Base-by-base conservation (phyloP, 169 alveolate species). In the Plasmodium vivax region DNA sequence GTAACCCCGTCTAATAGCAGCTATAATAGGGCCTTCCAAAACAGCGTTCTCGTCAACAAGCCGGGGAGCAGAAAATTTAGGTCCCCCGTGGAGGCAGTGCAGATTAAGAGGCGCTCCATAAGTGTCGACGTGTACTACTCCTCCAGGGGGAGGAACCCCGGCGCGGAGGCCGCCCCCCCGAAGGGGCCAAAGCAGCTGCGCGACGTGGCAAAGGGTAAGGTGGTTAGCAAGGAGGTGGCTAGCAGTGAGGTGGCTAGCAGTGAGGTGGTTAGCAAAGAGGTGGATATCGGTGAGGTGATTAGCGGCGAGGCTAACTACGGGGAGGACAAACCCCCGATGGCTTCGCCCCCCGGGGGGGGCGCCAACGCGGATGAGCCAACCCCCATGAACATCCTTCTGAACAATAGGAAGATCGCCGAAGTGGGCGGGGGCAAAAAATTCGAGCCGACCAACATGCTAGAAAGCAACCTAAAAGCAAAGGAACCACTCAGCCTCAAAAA, bases 51-150 rank as follows among this genome's bases (percentile, higher is more conserved):
- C 14, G 56, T 12, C 14, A 87, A 87, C 82, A 75, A 10, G 32
- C 71, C 38, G 2, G 19, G 32, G 14, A 85, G 75, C 10, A 23
- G 58, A 38, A 74, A 85, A 45, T 54, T 32, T 45, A 32, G 7
- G 43, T 2, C 32, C 19, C 12, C 34, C 43, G 6, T 43, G 30
- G 82, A 75, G 19, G 9, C 16, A 30, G 71, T 14, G 8, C 30
- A 30, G 30, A 51, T 30, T 0, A 75, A 54, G 74, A 62, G 71
- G 58, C 79, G 93, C 56, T 34, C 81, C 4, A 19, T 58, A 87
- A 87, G 93, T 77, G 81, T 87, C 2, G 93, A 87, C 30, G 93
- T 75, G 6, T 87, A 77, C 19, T 87, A 27, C 27, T 77, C 88
- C 3, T 45, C 7, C 41, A 85, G 36, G 19, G 38, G 56, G 12